These are phyloP conservation scores for Heliosperma pusillum DNA, from an alignment of 148 eudicot genomes.

Conservation along the genomic window DNA sequence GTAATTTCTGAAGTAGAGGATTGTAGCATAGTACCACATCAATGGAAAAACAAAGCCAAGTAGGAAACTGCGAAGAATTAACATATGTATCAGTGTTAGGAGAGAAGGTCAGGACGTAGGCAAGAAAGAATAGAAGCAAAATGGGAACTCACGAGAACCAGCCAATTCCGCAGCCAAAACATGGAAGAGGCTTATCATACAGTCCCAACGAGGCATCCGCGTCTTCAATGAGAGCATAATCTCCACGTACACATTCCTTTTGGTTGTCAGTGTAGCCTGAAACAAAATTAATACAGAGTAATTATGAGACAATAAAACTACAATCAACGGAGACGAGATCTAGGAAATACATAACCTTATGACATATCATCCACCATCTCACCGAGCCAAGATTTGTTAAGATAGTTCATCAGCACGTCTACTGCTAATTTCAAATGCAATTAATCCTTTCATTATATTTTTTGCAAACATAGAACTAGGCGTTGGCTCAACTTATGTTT, in stretches of 20 bases:
- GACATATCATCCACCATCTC: too few relatives aligned
- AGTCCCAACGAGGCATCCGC: slow-evolving; percentile 39
- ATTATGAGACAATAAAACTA: background rate
- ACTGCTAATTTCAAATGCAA: background rate
- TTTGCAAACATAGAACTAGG: too few relatives aligned
- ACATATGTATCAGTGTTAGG: slow-evolving; percentile 4
- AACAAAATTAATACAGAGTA: background rate
- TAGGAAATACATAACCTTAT: background rate
- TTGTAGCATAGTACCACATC: slow-evolving; percentile 63
- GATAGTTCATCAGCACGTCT: background rate
- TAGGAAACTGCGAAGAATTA: slow-evolving; percentile 40
- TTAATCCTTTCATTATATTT: background rate
- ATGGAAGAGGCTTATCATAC: slow-evolving; percentile 63
- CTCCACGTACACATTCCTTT: slow-evolving; percentile 26
- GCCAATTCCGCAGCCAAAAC: slow-evolving; percentile 66
- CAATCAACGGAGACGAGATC: background rate
- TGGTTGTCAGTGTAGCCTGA: slow-evolving; percentile 30
- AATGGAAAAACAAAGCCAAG: slow-evolving; percentile 61
- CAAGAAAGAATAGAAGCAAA: background rate
- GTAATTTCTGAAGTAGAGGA: slow-evolving; percentile 61
- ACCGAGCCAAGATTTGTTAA: background rate
- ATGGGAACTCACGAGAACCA: slow-evolving; percentile 55
- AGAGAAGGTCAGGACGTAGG: slow-evolving; percentile 7
- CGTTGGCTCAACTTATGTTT: too few relatives aligned
- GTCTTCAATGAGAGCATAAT: slow-evolving; percentile 33